A percentile compares a stretch with the other conserved stretches of the same genome.
Evolutionary conservation across 768 basidiomycete genomes (phyloP).

Genomic region (Fibroporia radiculosa): DNA sequence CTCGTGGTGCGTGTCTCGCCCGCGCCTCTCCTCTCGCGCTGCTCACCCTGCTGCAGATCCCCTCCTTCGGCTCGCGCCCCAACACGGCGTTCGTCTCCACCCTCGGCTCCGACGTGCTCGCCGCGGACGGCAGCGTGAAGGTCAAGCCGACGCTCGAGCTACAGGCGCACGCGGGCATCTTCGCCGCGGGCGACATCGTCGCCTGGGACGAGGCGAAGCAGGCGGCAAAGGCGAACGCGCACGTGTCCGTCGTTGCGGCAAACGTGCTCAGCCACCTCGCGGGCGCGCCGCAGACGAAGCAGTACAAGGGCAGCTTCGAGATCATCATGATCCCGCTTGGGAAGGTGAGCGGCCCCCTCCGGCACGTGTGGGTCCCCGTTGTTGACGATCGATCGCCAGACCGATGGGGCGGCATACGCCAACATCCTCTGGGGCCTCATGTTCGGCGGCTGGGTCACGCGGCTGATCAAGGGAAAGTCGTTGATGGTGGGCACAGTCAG

Average conservation of each 20-base stretch:
- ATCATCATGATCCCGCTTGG: constrained; percentile 48
- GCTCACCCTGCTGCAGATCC: constrained; percentile 16
- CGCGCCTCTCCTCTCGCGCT: background rate
- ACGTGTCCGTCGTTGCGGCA: constrained; percentile 35
- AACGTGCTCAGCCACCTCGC: constrained; percentile 42
- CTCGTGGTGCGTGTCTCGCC: constrained; percentile 40
- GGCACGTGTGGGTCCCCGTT: background rate
- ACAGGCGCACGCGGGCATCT: constrained; percentile 40
- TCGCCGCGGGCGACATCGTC: constrained; percentile 60
- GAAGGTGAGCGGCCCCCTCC: constrained; percentile 29
- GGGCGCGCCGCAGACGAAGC: constrained; percentile 27
- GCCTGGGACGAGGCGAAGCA: constrained; percentile 62
- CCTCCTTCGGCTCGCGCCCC: constrained; percentile 29
- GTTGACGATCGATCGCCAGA: constrained; percentile 10
- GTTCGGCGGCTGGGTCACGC: constrained; percentile 20
- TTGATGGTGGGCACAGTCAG: constrained; percentile 15
- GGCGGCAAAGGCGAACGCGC: constrained; percentile 36
- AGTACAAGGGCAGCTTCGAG: constrained; percentile 44
- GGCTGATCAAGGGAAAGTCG: constrained; percentile 21
- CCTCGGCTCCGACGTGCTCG: constrained; percentile 30
- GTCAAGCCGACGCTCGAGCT: constrained; percentile 55
- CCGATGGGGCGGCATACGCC: constrained; percentile 21
- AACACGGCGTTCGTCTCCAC: constrained; percentile 43
- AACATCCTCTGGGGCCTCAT: constrained; percentile 23
- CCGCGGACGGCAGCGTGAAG: constrained; percentile 36